phyloP scores from a whole-genome alignment of 2,329 filamentous ascomycete genomes.

The Fusarium ramigenum region DNA sequence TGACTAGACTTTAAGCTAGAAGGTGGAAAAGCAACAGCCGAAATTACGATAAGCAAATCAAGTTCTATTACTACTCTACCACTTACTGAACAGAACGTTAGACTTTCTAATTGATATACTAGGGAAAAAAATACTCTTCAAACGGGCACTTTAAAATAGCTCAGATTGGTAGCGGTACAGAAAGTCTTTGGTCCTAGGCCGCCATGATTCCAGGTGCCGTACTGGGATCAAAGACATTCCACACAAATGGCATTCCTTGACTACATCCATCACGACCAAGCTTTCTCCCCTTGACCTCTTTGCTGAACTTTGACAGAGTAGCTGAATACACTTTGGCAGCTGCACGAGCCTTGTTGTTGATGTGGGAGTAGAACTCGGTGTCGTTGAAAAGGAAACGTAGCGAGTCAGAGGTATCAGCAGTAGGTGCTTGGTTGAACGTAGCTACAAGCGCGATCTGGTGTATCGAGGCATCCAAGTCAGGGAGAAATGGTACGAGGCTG shows the following conservation, averaged over 20 bases:
- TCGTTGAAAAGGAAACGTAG: not conserved
- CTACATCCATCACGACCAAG: rapidly evolving
- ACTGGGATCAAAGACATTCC: not conserved
- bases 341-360: not conserved
- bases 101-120: too few relatives aligned
- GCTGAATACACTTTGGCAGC: not conserved
- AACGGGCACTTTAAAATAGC: too few relatives aligned
- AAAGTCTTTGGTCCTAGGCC: not conserved
- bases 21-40: too few relatives aligned
- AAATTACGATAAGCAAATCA: too few relatives aligned
- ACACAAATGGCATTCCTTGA: not conserved
- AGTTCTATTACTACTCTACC: too few relatives aligned
- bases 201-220: not conserved
- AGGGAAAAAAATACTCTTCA: too few relatives aligned
- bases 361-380: not conserved
- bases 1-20: too few relatives aligned
- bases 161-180: too few relatives aligned
- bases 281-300: rapidly evolving
- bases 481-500: not conserved
- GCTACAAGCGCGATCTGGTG: not conserved
- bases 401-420: not conserved
- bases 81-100: too few relatives aligned
- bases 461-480: not conserved
- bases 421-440: rapidly evolving
- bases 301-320: rapidly evolving